Base-by-base conservation (phyloP, 2,329 filamentous ascomycete genomes). In the Clonostachys solani region DNA sequence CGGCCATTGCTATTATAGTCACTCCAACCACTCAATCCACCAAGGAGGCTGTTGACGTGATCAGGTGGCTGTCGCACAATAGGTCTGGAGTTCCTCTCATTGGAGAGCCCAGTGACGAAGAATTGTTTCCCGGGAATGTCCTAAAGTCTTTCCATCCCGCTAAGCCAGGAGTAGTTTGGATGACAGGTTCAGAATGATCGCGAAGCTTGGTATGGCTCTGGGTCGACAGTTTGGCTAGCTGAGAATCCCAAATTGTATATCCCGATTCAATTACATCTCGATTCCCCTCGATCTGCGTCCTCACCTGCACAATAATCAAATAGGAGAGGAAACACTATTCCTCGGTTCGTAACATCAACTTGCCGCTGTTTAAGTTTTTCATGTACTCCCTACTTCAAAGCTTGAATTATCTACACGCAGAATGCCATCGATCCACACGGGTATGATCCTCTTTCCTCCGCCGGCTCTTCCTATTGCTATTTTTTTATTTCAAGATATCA, bases 211-310 rank as follows among this genome's bases (percentile, higher is more conserved):
- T 67, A 53, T 47, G 66, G 64, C 35, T 52, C 54, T 8, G 58
- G 54, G 18, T 69, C 64, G 40, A 69, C 65, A 16, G 64, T 68
- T 33, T 71, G 66, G 63, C 56, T 69, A 29, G 64, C 64, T 17
- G 52, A 57, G 45, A 56, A 57, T 43, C 47, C 57, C 19, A 43
- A 47, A 42, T 54, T 45, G 52, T 50, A 43, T 46, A 49, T 15
- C 34, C 43, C 43, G 33, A 45, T 17, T 45, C 36, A 52, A 53
- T 5, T 50, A 44, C 42, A 47, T 56, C 36, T 54, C 54, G 17
- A 54, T 56, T 17, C 5, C 51, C 23, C 42, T 57, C 3, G 49
- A 34, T 35, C 33, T 51, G 15, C 40, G 52, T 13, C 55, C 55
- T 34, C 47, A 43, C 12, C 43, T 45, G 16, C 38, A 57, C 6